These are phyloP conservation scores for Phytophthora cactorum DNA, from an alignment of 352 stramenopile genomes.

Conservation along the genomic window DNA sequence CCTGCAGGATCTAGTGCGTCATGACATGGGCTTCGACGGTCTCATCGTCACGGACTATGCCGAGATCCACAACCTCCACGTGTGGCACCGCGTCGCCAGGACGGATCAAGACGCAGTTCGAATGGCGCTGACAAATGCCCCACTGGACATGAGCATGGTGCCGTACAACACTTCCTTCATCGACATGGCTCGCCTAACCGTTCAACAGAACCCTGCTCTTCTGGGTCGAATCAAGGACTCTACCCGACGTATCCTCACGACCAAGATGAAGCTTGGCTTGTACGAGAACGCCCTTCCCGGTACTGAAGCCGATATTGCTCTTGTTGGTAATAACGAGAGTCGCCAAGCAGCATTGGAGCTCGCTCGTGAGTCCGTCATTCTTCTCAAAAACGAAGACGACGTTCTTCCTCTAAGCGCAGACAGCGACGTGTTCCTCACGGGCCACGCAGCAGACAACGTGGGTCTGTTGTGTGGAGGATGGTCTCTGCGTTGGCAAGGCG, in stretches of 20 bases:
- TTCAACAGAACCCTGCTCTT: slow-evolving; percentile 44
- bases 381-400: slow-evolving; percentile 81
- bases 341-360: slow-evolving; percentile 62
- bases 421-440: slow-evolving; percentile 70
- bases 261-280: slow-evolving; percentile 78
- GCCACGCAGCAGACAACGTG: slow-evolving; percentile 69
- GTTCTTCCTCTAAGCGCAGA: slow-evolving; percentile 54
- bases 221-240: slow-evolving; percentile 63
- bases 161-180: slow-evolving; percentile 59
- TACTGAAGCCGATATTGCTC: slow-evolving; percentile 38
- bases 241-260: slow-evolving; percentile 63
- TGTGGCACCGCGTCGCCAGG: slow-evolving; percentile 62
- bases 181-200: slow-evolving; percentile 45
- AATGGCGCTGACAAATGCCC: slow-evolving; percentile 74
- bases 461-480: slow-evolving; percentile 81
- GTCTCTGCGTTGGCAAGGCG: slow-evolving; percentile 89
- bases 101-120: slow-evolving; percentile 64
- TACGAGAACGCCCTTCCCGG: slow-evolving; percentile 72
- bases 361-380: slow-evolving; percentile 82
- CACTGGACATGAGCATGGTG: slow-evolving; percentile 94
- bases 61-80: slow-evolving; percentile 91
- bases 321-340: slow-evolving; percentile 64
- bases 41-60: slow-evolving; percentile 93
- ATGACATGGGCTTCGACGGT: slow-evolving; percentile 88
- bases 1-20: slow-evolving; percentile 81